Evolutionary conservation across 1,139 yeast species (phyloP), one percentile per base, ranked within the genome.

Genomic region (Wickerhamiella infanticola): DNA sequence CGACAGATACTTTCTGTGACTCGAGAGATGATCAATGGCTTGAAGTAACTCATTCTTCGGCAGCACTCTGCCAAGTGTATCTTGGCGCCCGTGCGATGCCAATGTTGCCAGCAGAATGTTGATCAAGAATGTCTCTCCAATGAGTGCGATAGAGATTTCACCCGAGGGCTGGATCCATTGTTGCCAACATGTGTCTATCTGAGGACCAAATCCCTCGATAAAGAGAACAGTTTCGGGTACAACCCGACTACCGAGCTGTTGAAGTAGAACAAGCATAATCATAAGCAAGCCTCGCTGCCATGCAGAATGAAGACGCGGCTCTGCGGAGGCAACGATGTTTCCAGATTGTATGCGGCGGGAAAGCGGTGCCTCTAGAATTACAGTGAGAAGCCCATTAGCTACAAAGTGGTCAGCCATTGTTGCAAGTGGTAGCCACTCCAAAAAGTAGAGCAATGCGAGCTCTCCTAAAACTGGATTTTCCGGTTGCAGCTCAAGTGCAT

Each of bases 211-310:
- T 42, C 75, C 71, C 35, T 74, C 69, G 8, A 81, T 68, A 49
- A 84, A 81, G 43, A 76, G 66, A 50, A 81, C 72, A 5, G 79
- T 66, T 49, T 84, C 94, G 1, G 84, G 77, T 1, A 80, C 58
- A 2, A 81, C 68, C 40, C 74, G 67, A 0, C 73, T 70, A 0
- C 93, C 93, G 47, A 85, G 73, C 47, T 72, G 73, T 41, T 77
- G 70, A 44, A 84, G 60, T 18, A 84, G 63, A 2, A 74, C 69
- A 39, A 84, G 63, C 26, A 81, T 66, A 6, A 84, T 73, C 0
- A 94, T 81, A 40, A 88, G 66, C 24, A 88, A 66, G 0, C 95
- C 95, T 57, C 81, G 79, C 9, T 78, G 74, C 96, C 96, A 88
- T 24, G 83, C 68, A 45, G 74, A 70, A 59, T 85, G 90, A 51